A percentile compares a stretch with the other conserved stretches of the same genome.
Evolutionary conservation across 164 flowering plant species (phyloP).

Genomic region (Saururus chinensis): DNA sequence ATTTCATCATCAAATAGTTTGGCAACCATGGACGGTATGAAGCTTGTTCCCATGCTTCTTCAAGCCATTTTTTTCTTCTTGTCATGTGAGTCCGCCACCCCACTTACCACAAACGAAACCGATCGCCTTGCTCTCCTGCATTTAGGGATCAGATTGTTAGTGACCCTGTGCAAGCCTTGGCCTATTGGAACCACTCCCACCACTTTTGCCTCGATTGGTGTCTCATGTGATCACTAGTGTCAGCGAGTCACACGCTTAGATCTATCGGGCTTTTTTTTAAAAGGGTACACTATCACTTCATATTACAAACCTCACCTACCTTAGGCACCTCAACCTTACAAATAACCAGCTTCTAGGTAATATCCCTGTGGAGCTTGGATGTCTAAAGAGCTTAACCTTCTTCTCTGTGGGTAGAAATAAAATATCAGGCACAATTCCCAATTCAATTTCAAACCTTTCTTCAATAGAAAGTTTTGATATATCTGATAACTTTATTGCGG

Average conservation of each 20-base stretch:
- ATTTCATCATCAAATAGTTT: no score
- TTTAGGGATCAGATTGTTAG: no score
- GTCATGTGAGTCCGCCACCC: no score
- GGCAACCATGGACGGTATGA: no score
- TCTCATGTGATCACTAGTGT: constrained; percentile 18
- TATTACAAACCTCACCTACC: constrained; percentile 11
- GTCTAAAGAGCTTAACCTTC: constrained; percentile 12
- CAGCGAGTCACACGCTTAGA: constrained; percentile 11
- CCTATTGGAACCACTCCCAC: no score
- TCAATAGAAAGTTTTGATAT: no score
- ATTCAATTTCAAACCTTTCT: constrained; percentile 33
- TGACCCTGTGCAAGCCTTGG: no score
- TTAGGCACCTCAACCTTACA: constrained; percentile 23
- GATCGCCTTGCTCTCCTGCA: no score
- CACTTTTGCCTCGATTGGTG: constrained; percentile 30
- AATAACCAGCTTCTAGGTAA: constrained; percentile 21
- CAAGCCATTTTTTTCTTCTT: no score
- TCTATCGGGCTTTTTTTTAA: constrained; percentile 12
- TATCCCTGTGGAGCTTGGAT: constrained; percentile 19
- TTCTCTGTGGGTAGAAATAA: constrained; percentile 27
- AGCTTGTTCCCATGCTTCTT: no score
- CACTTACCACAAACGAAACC: no score
- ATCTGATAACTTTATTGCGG: no score
- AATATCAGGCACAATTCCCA: constrained; percentile 34
- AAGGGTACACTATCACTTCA: constrained; percentile 10